Evolutionary conservation across 768 basidiomycete genomes (phyloP).

Genomic region (Boletus pseudopeckii): DNA sequence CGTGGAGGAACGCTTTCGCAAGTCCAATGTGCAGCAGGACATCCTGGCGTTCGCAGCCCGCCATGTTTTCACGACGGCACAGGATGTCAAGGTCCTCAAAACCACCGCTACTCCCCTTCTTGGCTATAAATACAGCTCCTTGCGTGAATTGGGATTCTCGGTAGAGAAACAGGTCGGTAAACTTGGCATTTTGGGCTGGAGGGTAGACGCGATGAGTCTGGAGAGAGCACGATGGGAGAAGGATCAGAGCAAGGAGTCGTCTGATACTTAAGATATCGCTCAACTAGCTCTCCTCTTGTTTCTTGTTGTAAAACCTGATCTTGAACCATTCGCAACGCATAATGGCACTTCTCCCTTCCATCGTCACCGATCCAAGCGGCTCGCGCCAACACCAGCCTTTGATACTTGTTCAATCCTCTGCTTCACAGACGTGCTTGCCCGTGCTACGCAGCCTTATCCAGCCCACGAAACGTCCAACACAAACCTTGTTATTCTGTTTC

Average conservation of each 20-base stretch:
- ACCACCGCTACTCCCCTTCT: conserved; percentile 48
- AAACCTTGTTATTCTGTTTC: conserved; percentile 52
- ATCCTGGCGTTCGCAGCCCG: conserved; percentile 56
- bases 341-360: conserved; percentile 31
- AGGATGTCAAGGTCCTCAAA: conserved; percentile 43
- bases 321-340: background rate
- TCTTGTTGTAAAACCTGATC: background rate
- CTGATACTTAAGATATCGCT: conserved; percentile 5
- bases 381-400: conserved; percentile 39
- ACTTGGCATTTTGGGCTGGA: conserved; percentile 61
- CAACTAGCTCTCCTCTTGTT: background rate
- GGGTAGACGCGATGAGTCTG: conserved; percentile 41
- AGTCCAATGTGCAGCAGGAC: conserved; percentile 58
- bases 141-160: conserved; percentile 49
- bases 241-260: conserved; percentile 12
- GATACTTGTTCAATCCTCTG: conserved; percentile 57
- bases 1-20: conserved; percentile 62
- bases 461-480: conserved; percentile 17
- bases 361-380: conserved; percentile 24
- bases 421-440: conserved; percentile 54
- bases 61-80: conserved; percentile 50
- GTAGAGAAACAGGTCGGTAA: conserved; percentile 41
- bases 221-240: conserved; percentile 46
- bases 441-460: conserved; percentile 47
- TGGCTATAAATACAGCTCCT: conserved; percentile 44